phyloP scores from a whole-genome alignment of 2,329 filamentous ascomycete genomes.

The Neocucurbitaria cava region DNA sequence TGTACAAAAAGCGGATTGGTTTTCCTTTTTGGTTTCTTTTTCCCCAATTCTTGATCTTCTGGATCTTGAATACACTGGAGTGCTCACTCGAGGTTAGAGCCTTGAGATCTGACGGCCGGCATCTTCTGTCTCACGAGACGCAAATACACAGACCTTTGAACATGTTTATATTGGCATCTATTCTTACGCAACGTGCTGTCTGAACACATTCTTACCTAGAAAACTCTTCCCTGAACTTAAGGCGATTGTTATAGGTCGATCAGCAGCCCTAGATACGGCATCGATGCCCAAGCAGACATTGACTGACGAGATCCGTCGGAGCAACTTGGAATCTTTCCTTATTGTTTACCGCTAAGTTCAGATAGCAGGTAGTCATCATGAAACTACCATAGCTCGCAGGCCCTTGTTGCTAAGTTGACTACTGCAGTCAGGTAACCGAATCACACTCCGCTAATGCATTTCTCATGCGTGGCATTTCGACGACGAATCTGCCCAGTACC shows the following conservation, averaged over 20 bases:
- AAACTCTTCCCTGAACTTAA: background rate
- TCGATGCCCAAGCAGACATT: background rate
- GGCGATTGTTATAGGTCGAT: background rate
- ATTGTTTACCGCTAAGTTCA: conserved; percentile 1
- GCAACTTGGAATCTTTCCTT: background rate
- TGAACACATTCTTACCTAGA: too few species aligned
- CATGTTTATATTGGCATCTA: conserved; percentile 20
- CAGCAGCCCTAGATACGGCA: background rate
- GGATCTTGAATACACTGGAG: conserved; percentile 18
- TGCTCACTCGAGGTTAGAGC: conserved; percentile 19
- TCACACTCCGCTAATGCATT: conserved; percentile 18
- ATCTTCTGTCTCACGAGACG: conserved; percentile 16
- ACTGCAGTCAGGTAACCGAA: conserved; percentile 15
- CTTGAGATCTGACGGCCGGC: conserved; percentile 21
- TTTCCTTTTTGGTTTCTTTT: conserved; percentile 16
- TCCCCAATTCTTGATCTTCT: conserved; percentile 16
- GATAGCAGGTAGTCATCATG: conserved; percentile 5
- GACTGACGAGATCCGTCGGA: background rate
- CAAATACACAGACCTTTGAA: conserved; percentile 33
- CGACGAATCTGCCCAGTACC: conserved; percentile 5
- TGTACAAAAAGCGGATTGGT: conserved; percentile 42
- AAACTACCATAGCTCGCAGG: conserved; percentile 14
- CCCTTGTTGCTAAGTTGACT: conserved; percentile 19
- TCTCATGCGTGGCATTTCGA: conserved; percentile 9
- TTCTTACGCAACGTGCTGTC: conserved; percentile 5